Conservation (phyloP, 108 stramenopile species). For the Fragilariopsis cylindrus region DNA sequence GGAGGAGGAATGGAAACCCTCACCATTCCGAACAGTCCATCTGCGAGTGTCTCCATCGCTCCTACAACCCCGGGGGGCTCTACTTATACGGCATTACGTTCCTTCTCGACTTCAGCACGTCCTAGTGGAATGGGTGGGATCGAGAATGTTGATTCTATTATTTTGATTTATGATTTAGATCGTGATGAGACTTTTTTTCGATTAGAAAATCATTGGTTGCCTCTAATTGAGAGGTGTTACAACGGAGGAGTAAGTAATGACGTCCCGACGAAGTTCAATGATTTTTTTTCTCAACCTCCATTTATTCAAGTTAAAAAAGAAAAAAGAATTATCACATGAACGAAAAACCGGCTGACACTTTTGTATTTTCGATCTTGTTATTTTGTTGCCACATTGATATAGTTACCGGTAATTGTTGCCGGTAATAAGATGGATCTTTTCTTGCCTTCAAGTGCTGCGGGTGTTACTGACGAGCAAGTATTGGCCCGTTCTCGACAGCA, state of each 20-base stretch:
- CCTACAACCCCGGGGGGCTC: neutral
- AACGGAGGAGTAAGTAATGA: conserved; percentile 56
- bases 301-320: neutral
- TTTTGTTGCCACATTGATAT: neutral
- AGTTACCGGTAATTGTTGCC: conserved; percentile 81
- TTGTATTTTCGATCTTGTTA: neutral
- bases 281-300: neutral
- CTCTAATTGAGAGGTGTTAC: conserved; percentile 76
- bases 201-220: conserved; percentile 80
- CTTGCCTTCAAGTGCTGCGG: conserved; percentile 39
- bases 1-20: conserved; percentile 4
- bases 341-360: neutral
- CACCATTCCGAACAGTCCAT: conserved; percentile 3
- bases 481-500: conserved; percentile 66
- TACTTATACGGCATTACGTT: conserved; percentile 7
- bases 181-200: conserved; percentile 75
- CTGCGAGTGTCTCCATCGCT: conserved; percentile 1
- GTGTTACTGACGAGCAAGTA: conserved; percentile 54
- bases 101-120: conserved; percentile 13
- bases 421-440: conserved; percentile 83
- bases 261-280: neutral
- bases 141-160: conserved; percentile 68
- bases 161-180: conserved; percentile 82
- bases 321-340: neutral
- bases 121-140: conserved; percentile 27